phyloP scores from a whole-genome alignment of 2,329 filamentous ascomycete species.

The Exophiala lecanii-corni region DNA sequence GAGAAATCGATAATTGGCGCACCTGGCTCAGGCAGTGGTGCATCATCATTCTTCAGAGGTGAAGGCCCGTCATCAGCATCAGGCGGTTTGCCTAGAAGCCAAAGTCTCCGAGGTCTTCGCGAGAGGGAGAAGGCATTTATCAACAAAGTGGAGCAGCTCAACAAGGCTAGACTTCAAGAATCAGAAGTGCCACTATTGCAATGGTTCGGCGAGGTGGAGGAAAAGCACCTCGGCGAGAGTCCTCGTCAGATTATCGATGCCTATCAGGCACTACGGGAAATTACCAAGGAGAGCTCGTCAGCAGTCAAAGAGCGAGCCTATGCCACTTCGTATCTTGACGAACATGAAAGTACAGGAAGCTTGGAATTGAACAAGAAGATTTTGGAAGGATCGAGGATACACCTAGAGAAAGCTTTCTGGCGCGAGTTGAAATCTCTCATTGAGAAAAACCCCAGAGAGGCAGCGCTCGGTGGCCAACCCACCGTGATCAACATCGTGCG shows the following conservation, averaged over 20 bases:
- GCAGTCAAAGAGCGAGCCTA: conserved; percentile 73
- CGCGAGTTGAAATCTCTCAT: conserved; percentile 72
- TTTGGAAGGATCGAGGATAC: conserved; percentile 70
- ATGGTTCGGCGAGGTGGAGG: conserved; percentile 71
- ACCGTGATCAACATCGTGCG: conserved; percentile 86
- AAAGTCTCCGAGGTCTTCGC: conserved; percentile 70
- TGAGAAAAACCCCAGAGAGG: conserved; percentile 78
- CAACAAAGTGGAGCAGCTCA: conserved; percentile 73
- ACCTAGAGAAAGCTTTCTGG: conserved; percentile 77
- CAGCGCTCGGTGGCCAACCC: conserved; percentile 82
- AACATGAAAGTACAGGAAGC: conserved; percentile 60
- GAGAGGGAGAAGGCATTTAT: conserved; percentile 82
- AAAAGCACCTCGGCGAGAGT: conserved; percentile 64
- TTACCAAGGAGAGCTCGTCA: conserved; percentile 68
- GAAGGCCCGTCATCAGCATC: conserved; percentile 58
- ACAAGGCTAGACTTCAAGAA: conserved; percentile 63
- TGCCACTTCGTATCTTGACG: conserved; percentile 70
- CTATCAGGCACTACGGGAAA: conserved; percentile 73
- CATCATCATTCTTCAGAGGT: conserved; percentile 53
- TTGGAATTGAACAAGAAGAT: conserved; percentile 72
- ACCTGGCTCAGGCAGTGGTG: conserved; percentile 60
- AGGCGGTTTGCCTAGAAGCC: conserved; percentile 47
- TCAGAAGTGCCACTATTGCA: conserved; percentile 68
- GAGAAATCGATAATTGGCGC: conserved; percentile 84
- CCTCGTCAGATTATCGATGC: conserved; percentile 73